Percentiles rank a stretch among this genome's conserved stretches.
Conservation (phyloP, 2,329 filamentous ascomycete species). For the Colletotrichum tanaceti region DNA sequence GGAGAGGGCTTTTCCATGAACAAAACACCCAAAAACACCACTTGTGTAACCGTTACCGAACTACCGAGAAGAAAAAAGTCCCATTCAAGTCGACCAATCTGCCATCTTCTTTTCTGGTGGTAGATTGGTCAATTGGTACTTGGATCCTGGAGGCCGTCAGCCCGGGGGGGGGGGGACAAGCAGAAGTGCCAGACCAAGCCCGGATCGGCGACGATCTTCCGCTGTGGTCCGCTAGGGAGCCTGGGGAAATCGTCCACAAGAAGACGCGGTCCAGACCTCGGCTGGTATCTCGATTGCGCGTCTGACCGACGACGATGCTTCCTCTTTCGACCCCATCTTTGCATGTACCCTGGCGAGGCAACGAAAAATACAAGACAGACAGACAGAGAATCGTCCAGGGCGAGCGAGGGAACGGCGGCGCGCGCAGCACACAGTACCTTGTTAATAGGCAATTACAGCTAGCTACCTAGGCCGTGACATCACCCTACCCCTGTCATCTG, state of each 20-base stretch:
- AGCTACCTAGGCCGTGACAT: slow-evolving; percentile 19
- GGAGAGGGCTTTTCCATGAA: no score
- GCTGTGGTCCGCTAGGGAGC: neutral
- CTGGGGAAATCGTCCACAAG: neutral
- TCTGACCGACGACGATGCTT: slow-evolving; percentile 1
- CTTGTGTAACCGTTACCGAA: neutral
- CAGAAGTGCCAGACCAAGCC: neutral
- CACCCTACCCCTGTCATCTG: neutral
- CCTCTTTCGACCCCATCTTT: neutral
- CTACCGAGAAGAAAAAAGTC: slow-evolving; percentile 4
- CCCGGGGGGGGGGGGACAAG: neutral
- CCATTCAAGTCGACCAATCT: slow-evolving; percentile 11
- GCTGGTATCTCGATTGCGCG: neutral
- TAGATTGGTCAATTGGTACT: no score
- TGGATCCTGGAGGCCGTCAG: slow-evolving; percentile 16
- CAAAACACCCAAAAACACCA: neutral
- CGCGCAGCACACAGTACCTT: neutral
- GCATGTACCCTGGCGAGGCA: neutral
- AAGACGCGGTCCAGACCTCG: neutral
- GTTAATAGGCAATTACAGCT: no score
- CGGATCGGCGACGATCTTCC: slow-evolving; percentile 15
- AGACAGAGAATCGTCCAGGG: neutral
- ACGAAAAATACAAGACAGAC: no score
- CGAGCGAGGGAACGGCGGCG: neutral
- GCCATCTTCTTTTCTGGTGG: neutral